Evolutionary conservation across 148 eudicot genomes (phyloP), one percentile per base, ranked within the genome.

Genomic region (Chenopodium formosanum): DNA sequence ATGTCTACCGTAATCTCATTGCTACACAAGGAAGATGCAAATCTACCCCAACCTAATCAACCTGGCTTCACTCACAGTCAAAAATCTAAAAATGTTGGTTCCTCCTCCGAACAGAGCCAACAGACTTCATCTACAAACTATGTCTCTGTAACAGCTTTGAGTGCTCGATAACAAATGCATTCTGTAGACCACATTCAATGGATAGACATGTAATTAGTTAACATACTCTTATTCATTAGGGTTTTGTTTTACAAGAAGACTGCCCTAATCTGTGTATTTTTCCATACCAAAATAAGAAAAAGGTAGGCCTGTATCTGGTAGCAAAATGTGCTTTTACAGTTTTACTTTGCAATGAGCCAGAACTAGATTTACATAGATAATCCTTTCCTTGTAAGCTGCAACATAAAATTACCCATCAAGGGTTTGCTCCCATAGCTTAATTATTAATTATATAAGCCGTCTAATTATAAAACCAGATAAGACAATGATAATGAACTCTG

Each of bases 11-110:
- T 53, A 2, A 53, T 53, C 58, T 53, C 58, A 53, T 11, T 53
- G 58, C 20, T 53, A 53, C 34, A 64, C 44, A 80, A 77, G 37
- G 82, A 80, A 56, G 62, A 13, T 12, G 23, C 20, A 14, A 20
- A 80, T 53, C 82, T 80, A 32, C 82, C 77, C 37, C 32, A 20
- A 44, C 82, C 82, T n/a, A 80, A 72, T 44, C 46, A 69, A 67
- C 81, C 75, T 8, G 81, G 65, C 9, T 68, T 79, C 46, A 27
- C 29, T 32, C 65, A 79, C 20, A 48, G 47, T 16, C 81, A 79
- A 29, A 56, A 72, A 37, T 40, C 77, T 1, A 19, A 40, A 31
- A 23, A 66, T 0, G 14, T 47, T 17, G 80, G 62, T 12, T 63
- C 79, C 1, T 78, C 73, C 60, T 78, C 73, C 29, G 9, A 74